Percentiles rank a stretch among this genome's conserved stretches.
Conservation (phyloP, 2,329 filamentous ascomycete species). For the Seiridium unicorne region DNA sequence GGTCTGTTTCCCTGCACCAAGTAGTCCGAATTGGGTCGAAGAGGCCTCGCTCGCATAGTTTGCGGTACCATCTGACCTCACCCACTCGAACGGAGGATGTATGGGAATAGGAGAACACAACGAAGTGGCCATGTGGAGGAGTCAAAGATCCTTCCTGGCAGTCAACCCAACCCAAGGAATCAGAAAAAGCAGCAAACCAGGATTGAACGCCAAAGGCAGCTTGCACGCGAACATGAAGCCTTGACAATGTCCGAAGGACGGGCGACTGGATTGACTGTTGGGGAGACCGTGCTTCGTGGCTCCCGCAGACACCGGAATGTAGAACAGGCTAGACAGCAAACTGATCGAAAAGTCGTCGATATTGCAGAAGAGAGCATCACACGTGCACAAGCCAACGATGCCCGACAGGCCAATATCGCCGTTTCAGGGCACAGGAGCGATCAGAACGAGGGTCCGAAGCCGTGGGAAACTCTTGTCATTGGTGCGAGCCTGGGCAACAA, state of each 20-base stretch:
- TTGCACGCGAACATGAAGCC: neutral
- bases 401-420: too few relatives aligned
- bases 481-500: conserved; percentile 34
- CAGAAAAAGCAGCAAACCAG: neutral
- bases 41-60: neutral
- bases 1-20: neutral
- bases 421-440: too few relatives aligned
- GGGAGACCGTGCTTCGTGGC: neutral
- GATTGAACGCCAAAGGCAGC: neutral
- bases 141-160: too few relatives aligned
- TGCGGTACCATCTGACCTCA: neutral
- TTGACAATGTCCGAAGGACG: neutral
- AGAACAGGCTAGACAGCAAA: neutral
- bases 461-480: conserved; percentile 29
- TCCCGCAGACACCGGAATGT: neutral
- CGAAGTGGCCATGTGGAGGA: neutral
- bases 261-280: too few relatives aligned
- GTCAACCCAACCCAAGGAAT: neutral
- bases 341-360: neutral
- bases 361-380: neutral
- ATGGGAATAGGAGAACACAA: too few relatives aligned
- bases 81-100: neutral
- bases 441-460: conserved; percentile 11
- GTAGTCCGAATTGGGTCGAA: neutral
- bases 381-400: too few relatives aligned